A percentile compares a stretch with the other conserved stretches of the same genome.
Conservation (phyloP, 73 alveolate species). For the Paramecium sexaurelia region DNA sequence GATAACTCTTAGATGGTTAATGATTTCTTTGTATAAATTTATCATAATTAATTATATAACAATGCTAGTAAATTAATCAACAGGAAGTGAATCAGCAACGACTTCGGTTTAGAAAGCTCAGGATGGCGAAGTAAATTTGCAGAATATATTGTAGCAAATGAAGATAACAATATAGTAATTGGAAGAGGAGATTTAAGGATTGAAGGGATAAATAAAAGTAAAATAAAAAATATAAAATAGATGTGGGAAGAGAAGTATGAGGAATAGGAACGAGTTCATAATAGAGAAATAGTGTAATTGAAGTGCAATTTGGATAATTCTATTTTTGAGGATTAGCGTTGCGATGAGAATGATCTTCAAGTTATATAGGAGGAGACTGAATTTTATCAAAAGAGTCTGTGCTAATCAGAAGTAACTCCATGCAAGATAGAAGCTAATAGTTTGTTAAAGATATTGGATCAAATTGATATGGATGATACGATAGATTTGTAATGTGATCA, state of each 20-base stretch:
- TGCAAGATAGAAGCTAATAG: not conserved
- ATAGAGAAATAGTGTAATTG: slow-evolving; percentile 31
- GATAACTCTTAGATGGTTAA: not conserved
- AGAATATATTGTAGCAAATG: not conserved
- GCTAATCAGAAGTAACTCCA: not conserved
- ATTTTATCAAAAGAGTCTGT: slow-evolving; percentile 1
- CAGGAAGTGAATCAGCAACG: not conserved
- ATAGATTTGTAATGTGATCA: not conserved
- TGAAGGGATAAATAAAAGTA: slow-evolving; percentile 6
- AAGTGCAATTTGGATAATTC: slow-evolving; percentile 52
- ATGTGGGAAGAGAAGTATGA: slow-evolving; percentile 47
- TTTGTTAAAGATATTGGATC: not conserved
- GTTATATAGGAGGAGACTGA: slow-evolving; percentile 28
- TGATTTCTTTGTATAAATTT: not conserved
- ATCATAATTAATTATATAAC: not conserved
- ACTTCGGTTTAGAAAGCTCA: not conserved
- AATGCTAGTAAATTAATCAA: not conserved
- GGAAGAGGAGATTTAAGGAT: not conserved
- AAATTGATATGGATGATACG: slow-evolving; percentile 3
- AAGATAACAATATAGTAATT: not conserved
- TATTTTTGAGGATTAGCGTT: slow-evolving; percentile 20
- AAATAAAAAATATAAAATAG: not conserved
- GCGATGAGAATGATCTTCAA: not conserved
- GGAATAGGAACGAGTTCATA: slow-evolving; percentile 3
- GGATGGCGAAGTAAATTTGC: not conserved